Conservation (phyloP, 2,329 filamentous ascomycete genomes). For the Colletotrichum abscissum region DNA sequence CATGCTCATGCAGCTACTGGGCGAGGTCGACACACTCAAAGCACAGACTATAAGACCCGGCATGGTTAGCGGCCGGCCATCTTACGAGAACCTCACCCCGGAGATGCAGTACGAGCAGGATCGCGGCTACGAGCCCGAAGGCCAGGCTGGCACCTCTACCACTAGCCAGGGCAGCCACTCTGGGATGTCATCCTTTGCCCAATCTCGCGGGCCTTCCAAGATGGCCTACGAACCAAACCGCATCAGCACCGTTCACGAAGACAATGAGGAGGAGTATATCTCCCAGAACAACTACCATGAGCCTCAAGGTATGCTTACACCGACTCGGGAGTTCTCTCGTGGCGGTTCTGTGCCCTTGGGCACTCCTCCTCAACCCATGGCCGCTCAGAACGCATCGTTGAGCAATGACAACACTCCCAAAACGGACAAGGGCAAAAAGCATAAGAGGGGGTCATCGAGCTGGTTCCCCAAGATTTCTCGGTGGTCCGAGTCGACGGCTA, state of each 20-base stretch:
- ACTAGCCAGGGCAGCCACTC: constrained; percentile 80
- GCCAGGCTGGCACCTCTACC: constrained; percentile 76
- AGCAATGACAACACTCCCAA: constrained; percentile 85
- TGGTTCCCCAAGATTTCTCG: constrained; percentile 93
- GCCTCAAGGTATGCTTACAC: constrained; percentile 61
- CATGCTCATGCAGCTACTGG: constrained; percentile 91
- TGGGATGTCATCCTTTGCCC: constrained; percentile 75
- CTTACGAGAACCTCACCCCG: constrained; percentile 75
- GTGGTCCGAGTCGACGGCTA: constrained; percentile 97
- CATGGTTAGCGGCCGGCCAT: constrained; percentile 64
- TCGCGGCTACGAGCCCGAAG: constrained; percentile 85
- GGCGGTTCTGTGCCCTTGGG: constrained; percentile 65
- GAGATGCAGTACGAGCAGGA: constrained; percentile 75
- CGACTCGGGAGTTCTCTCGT: constrained; percentile 60
- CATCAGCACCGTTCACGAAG: constrained; percentile 90
- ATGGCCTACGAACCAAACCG: constrained; percentile 69
- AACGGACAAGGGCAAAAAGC: constrained; percentile 83
- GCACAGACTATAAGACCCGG: constrained; percentile 60
- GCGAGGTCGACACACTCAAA: constrained; percentile 89
- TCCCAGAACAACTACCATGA: constrained; percentile 56
- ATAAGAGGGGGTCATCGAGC: constrained; percentile 83
- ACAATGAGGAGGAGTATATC: constrained; percentile 79
- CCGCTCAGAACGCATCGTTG: constrained; percentile 53
- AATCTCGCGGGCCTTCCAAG: constrained; percentile 57
- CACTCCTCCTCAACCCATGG: constrained; percentile 67